Evolutionary conservation across 75 land plant genomes (phyloP).

Genomic region (Cunninghamia lanceolata): DNA sequence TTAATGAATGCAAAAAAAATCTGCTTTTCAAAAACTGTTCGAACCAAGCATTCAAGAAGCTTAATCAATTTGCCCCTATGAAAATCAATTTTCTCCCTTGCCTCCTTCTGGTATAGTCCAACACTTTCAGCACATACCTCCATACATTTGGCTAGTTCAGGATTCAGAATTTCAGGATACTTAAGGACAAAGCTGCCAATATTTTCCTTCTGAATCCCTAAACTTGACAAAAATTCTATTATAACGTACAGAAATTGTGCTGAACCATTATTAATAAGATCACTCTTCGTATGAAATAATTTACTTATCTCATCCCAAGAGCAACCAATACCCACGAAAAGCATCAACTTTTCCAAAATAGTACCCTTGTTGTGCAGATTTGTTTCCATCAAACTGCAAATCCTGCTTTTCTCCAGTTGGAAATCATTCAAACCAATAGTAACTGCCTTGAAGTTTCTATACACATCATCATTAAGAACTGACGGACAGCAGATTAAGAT

Average conservation of each 20-base stretch:
- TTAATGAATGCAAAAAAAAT: not conserved
- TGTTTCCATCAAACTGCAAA: conserved; percentile 12
- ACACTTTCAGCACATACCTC: not conserved
- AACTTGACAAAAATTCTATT: not conserved
- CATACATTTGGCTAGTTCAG: not conserved
- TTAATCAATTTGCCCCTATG: not conserved
- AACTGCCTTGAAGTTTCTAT: conserved; percentile 26
- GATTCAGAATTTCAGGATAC: not conserved
- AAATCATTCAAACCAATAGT: conserved; percentile 22
- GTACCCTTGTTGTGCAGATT: not conserved
- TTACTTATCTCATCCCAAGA: conserved; percentile 1
- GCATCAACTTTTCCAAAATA: conserved; percentile 1
- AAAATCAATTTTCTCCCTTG: not conserved
- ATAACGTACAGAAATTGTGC: not conserved
- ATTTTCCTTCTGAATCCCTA: not conserved
- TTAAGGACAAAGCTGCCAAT: not conserved
- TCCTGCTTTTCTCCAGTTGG: conserved; percentile 26
- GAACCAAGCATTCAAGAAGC: not conserved
- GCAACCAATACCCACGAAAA: conserved; percentile 4
- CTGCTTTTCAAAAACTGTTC: conserved; percentile 1
- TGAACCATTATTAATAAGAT: not conserved
- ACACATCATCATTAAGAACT: conserved; percentile 35
- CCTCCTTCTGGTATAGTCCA: not conserved
- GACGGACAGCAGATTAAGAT: conserved; percentile 31
- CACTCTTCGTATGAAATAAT: not conserved